Conservation (phyloP, 2,329 filamentous ascomycete species). For the Fusarium sambucinum region DNA sequence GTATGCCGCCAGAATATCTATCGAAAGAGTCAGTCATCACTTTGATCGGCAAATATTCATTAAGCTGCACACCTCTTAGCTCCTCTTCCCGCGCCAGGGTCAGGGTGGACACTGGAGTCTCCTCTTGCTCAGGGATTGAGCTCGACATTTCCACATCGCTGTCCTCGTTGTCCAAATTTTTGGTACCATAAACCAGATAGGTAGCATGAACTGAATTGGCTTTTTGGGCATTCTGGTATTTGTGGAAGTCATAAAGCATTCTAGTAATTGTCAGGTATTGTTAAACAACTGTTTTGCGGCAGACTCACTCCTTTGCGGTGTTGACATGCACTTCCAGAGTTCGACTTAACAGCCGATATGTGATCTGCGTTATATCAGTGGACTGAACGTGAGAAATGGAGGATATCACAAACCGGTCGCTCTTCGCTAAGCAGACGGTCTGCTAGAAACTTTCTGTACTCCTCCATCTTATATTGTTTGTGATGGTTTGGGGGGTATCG, state of each 20-base stretch:
- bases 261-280: slow-evolving; percentile 59
- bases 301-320: slow-evolving; percentile 82
- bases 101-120: slow-evolving; percentile 68
- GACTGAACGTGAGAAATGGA: not conserved
- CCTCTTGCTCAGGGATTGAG: slow-evolving; percentile 70
- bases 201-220: slow-evolving; percentile 85
- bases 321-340: slow-evolving; percentile 87
- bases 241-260: slow-evolving; percentile 91
- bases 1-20: slow-evolving; percentile 76
- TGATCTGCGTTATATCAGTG: slow-evolving; percentile 69
- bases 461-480: slow-evolving; percentile 57
- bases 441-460: slow-evolving; percentile 79
- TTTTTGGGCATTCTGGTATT: slow-evolving; percentile 83
- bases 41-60: too few relatives aligned
- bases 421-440: slow-evolving; percentile 81
- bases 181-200: slow-evolving; percentile 85
- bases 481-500: not conserved
- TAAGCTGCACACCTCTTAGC: slow-evolving; percentile 65
- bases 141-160: slow-evolving; percentile 78
- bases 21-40: slow-evolving; percentile 27
- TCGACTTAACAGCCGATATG: slow-evolving; percentile 86
- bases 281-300: not conserved
- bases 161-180: slow-evolving; percentile 60
- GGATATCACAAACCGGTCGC: slow-evolving; percentile 68
- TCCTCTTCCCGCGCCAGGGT: slow-evolving; percentile 79